Percentiles rank a stretch among this genome's conserved stretches.
phyloP scores from a whole-genome alignment of 352 stramenopile species.

The Plasmopara halstedii region DNA sequence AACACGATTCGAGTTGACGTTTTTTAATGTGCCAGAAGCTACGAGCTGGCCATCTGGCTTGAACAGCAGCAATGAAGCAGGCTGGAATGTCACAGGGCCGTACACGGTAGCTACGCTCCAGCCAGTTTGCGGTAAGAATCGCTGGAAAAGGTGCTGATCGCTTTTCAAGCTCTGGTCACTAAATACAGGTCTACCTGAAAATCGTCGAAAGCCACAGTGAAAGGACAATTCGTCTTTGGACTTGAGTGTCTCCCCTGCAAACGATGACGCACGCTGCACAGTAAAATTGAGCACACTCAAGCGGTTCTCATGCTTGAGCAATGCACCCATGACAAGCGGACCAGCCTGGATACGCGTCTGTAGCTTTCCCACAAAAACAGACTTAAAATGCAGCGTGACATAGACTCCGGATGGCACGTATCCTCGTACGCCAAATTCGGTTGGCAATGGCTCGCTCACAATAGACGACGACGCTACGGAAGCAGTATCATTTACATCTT shows the following conservation, averaged over 20 bases:
- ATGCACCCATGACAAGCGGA: constrained; percentile 65
- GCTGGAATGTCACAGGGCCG: constrained; percentile 94
- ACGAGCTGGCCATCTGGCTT: constrained; percentile 78
- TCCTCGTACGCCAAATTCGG: constrained; percentile 60
- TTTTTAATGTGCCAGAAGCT: constrained; percentile 91
- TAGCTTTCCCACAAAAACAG: constrained; percentile 51
- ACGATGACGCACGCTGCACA: constrained; percentile 76
- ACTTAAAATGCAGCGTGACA: constrained; percentile 84
- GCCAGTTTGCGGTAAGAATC: constrained; percentile 89
- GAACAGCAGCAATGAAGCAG: constrained; percentile 95
- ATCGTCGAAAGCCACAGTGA: constrained; percentile 95
- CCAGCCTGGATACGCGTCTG: constrained; percentile 49
- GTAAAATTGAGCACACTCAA: constrained; percentile 97
- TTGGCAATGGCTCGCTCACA: constrained; percentile 13
- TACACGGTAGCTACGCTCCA: constrained; percentile 90
- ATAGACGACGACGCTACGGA: constrained; percentile 27
- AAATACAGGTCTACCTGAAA: constrained; percentile 91
- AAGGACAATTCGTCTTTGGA: constrained; percentile 95
- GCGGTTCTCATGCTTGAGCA: constrained; percentile 96
- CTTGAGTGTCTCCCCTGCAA: constrained; percentile 87
- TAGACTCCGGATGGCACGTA: constrained; percentile 92
- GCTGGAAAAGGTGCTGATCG: constrained; percentile 98
- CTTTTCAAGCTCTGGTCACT: constrained; percentile 97
- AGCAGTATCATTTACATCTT: constrained; percentile 55
- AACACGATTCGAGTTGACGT: constrained; percentile 96